A percentile compares a stretch with the other conserved stretches of the same genome.
These are phyloP conservation scores for Chaetomiaceae sp. DNA, from an alignment of 2,329 filamentous ascomycete species.

Conservation along the genomic window DNA sequence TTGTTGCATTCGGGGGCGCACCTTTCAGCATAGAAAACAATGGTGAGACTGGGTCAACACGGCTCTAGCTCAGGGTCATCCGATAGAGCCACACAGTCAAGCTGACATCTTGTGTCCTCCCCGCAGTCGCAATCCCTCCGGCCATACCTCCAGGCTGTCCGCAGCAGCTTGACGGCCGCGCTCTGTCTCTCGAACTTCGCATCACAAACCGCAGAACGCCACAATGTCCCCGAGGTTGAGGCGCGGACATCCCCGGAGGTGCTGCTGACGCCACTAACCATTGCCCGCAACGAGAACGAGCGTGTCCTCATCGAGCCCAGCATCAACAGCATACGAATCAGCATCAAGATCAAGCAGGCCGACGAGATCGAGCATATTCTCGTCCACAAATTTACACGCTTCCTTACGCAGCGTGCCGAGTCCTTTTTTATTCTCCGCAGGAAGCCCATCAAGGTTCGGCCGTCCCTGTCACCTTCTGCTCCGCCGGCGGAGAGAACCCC, in stretches of 20 bases:
- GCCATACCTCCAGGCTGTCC: constrained; percentile 93
- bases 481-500: too few relatives aligned
- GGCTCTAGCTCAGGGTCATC: not conserved
- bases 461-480: not conserved
- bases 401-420: constrained; percentile 92
- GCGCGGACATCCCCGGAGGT: constrained; percentile 90
- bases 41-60: constrained; percentile 9
- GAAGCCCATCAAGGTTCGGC: constrained; percentile 81
- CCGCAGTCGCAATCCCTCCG: constrained; percentile 87
- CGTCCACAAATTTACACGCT: constrained; percentile 97
- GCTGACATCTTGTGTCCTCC: constrained; percentile 4
- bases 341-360: constrained; percentile 98
- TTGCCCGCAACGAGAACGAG: constrained; percentile 96
- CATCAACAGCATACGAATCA: constrained; percentile 94
- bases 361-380: constrained; percentile 98
- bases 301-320: constrained; percentile 92
- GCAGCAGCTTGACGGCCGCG: constrained; percentile 88
- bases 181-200: constrained; percentile 96
- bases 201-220: constrained; percentile 90
- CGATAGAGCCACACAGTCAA: not conserved
- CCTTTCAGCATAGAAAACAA: constrained; percentile 1
- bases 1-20: not conserved
- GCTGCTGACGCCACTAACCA: constrained; percentile 81
- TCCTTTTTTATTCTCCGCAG: constrained; percentile 93
- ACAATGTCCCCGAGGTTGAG: constrained; percentile 98